Evolutionary conservation across 2,329 filamentous ascomycete species (phyloP).

Genomic region (Herpomyces periplanetae): DNA sequence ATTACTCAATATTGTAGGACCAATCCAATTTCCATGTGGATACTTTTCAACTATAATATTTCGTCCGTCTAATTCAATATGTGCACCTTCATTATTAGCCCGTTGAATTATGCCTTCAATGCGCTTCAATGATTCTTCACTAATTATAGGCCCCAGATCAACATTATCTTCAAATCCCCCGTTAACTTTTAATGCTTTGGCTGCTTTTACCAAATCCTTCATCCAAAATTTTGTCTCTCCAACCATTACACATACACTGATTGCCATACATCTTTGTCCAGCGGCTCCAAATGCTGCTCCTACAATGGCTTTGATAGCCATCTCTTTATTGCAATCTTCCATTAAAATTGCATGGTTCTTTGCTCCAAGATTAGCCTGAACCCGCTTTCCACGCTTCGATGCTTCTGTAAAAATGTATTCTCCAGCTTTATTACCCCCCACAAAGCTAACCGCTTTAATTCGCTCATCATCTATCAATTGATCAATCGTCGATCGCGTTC

Average conservation of each 20-base stretch:
- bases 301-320: conserved; percentile 43
- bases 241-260: conserved; percentile 44
- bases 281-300: conserved; percentile 54
- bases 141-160: conserved; percentile 47
- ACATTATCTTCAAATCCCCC: conserved; percentile 44
- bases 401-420: conserved; percentile 48
- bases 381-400: conserved; percentile 50
- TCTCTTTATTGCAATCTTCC: conserved; percentile 63
- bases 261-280: conserved; percentile 51
- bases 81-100: conserved; percentile 41
- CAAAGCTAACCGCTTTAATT: conserved; percentile 58
- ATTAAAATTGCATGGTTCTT: conserved; percentile 62
- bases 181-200: conserved; percentile 29
- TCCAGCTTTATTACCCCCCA: conserved; percentile 51
- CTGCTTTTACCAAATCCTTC: conserved; percentile 30
- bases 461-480: conserved; percentile 50
- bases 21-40: conserved; percentile 45
- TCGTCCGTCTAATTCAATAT: conserved; percentile 39
- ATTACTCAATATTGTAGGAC: conserved; percentile 42
- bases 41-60: conserved; percentile 35
- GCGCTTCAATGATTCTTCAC: conserved; percentile 31
- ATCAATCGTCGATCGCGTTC: conserved; percentile 38
- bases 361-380: conserved; percentile 51
- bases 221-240: conserved; percentile 57
- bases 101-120: conserved; percentile 35